A percentile compares a stretch with the other conserved stretches of the same genome.
Conservation (phyloP, 192 early-diverging fungal genomes). For the Podila horticola region DNA sequence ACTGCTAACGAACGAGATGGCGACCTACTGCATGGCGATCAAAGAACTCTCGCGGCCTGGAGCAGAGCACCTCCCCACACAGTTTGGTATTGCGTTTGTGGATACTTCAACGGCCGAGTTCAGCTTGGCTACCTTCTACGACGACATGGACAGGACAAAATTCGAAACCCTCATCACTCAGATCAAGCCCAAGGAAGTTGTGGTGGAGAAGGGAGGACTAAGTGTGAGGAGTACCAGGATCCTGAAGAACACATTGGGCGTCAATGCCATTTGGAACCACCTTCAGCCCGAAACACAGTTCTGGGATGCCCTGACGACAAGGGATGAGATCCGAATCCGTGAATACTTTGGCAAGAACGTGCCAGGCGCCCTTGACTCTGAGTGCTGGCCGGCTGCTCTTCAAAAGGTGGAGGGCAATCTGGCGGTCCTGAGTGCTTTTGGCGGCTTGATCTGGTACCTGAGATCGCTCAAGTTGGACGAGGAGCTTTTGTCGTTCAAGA, state of each 20-base stretch:
- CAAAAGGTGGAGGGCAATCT: constrained; percentile 30
- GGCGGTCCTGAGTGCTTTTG: constrained; percentile 58
- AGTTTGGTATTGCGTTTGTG: constrained; percentile 92
- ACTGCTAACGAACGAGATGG: constrained; percentile 88
- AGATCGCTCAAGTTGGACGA: constrained; percentile 88
- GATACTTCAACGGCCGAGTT: constrained; percentile 97
- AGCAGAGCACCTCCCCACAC: constrained; percentile 54
- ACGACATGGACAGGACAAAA: constrained; percentile 88
- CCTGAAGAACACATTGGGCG: constrained; percentile 67
- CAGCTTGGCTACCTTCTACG: constrained; percentile 77
- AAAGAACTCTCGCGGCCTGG: constrained; percentile 66
- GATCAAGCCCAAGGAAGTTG: constrained; percentile 91
- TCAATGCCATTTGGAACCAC: constrained; percentile 69
- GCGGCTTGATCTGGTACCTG: constrained; percentile 90
- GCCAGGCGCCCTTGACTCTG: constrained; percentile 20
- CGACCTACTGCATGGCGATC: constrained; percentile 96
- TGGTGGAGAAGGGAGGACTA: constrained; percentile 78
- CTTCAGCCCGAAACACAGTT: constrained; percentile 79
- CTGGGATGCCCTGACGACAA: constrained; percentile 65
- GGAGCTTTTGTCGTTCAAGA: constrained; percentile 85
- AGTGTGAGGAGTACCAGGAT: constrained; percentile 64
- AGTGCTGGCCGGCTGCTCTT: constrained; percentile 34
- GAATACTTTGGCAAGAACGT: constrained; percentile 66
- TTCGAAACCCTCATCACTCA: constrained; percentile 97
- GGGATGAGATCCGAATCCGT: constrained; percentile 66